phyloP scores from a whole-genome alignment of 2,329 filamentous ascomycete species.

The Helotiales sp. region DNA sequence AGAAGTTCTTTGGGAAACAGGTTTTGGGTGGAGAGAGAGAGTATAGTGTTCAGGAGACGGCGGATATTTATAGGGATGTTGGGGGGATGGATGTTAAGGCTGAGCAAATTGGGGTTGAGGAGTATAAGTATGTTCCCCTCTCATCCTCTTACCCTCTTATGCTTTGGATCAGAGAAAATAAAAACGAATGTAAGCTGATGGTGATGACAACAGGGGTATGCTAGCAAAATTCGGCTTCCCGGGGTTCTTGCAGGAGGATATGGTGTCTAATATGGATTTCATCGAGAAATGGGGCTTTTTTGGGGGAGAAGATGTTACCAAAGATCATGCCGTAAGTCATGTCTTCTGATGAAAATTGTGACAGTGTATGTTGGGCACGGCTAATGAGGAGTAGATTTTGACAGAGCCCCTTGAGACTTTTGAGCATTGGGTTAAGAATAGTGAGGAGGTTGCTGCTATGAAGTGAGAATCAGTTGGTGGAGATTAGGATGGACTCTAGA shows the following conservation, averaged over 20 bases:
- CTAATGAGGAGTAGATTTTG: conserved; percentile 2
- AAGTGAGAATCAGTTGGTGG: no score
- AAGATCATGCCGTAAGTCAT: conserved; percentile 10
- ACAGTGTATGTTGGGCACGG: no score
- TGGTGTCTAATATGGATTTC: conserved; percentile 26
- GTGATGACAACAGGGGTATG: no score
- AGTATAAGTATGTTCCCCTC: conserved; percentile 3
- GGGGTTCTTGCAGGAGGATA: conserved; percentile 22
- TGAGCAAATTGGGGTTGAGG: conserved; percentile 7
- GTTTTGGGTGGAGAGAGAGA: conserved; percentile 42
- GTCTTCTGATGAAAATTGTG: background rate
- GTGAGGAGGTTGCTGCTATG: conserved; percentile 9
- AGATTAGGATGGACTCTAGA: no score
- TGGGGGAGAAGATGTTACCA: conserved; percentile 22
- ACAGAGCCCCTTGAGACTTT: conserved; percentile 6
- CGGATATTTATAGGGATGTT: conserved; percentile 38
- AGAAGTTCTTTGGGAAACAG: conserved; percentile 39
- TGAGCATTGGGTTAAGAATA: conserved; percentile 10
- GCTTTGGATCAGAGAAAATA: no score
- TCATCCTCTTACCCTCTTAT: no score
- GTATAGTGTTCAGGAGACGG: conserved; percentile 37
- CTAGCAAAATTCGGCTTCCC: conserved; percentile 14
- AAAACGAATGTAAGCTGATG: no score
- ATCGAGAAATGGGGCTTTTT: conserved; percentile 39
- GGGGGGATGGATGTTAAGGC: conserved; percentile 34